These are phyloP conservation scores for Lyophyllum atratum DNA, from an alignment of 768 basidiomycete genomes.

Conservation along the genomic window DNA sequence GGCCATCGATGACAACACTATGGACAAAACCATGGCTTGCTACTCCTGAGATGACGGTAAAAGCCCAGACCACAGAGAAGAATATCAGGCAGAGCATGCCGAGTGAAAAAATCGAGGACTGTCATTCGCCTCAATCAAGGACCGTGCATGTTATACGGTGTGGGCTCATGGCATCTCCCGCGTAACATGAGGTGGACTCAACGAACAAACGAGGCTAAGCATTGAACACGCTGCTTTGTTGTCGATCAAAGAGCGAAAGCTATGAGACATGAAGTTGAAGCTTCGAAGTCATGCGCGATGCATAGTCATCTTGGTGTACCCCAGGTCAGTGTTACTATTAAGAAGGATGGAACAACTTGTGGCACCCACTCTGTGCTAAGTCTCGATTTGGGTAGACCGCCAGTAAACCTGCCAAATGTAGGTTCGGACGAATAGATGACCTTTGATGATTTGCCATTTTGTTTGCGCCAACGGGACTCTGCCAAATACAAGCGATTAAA, in stretches of 20 bases:
- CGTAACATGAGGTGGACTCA: slow-evolving; percentile 1
- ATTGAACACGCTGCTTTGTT: background rate
- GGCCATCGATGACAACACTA: slow-evolving; percentile 28
- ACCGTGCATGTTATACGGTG: background rate
- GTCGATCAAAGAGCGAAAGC: background rate
- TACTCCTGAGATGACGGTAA: background rate
- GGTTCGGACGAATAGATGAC: no score
- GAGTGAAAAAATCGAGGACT: background rate
- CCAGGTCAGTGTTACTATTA: background rate
- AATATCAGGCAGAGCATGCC: slow-evolving; percentile 1
- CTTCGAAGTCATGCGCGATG: background rate
- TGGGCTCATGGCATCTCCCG: background rate
- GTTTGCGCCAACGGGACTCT: no score
- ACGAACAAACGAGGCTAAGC: slow-evolving; percentile 3
- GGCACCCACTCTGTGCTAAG: no score
- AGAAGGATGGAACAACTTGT: background rate
- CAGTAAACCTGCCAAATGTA: no score
- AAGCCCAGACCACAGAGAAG: background rate
- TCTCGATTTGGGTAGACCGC: no score
- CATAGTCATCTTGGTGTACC: background rate
- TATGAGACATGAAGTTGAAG: background rate
- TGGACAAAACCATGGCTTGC: slow-evolving; percentile 39
- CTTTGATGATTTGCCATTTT: no score
- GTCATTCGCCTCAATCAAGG: background rate
- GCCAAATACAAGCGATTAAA: background rate